Evolutionary conservation across 768 basidiomycete genomes (phyloP).

Genomic region (Termitomyces titanicus): DNA sequence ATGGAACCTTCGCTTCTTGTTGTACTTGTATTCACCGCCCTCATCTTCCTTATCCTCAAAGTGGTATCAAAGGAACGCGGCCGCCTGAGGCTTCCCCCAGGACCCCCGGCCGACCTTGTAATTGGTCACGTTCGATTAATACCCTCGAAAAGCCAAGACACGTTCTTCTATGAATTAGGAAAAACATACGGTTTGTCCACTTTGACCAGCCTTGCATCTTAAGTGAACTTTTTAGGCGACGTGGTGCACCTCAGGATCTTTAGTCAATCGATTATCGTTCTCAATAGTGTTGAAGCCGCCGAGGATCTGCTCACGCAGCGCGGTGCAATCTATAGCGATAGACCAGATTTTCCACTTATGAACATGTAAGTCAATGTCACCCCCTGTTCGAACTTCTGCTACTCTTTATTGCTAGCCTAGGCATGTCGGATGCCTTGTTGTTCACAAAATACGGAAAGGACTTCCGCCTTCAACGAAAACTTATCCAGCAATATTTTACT

Average conservation of each 20-base stretch:
- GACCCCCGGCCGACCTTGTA: conserved; percentile 33
- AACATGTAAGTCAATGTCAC: conserved; percentile 20
- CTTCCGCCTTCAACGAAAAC: conserved; percentile 18
- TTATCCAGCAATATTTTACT: conserved; percentile 18
- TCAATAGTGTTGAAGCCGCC: conserved; percentile 23
- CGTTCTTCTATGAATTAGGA: conserved; percentile 26
- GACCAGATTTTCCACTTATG: conserved; percentile 16
- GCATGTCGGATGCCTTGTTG: conserved; percentile 12
- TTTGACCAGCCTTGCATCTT: no score
- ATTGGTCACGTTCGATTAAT: conserved; percentile 33
- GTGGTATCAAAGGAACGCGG: background rate
- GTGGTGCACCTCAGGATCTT: conserved; percentile 19
- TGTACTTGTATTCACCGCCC: no score
- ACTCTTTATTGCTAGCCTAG: conserved; percentile 17
- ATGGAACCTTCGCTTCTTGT: no score
- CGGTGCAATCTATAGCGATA: conserved; percentile 23
- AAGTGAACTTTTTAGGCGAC: conserved; percentile 19
- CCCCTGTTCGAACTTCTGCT: background rate
- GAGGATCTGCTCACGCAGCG: conserved; percentile 24
- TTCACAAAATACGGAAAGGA: conserved; percentile 20
- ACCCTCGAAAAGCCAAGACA: conserved; percentile 23
- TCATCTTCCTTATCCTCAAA: no score
- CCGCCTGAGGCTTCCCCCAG: conserved; percentile 27
- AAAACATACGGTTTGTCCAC: conserved; percentile 28
- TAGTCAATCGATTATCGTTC: conserved; percentile 21